These are phyloP conservation scores for Voacanga thouarsii DNA, from an alignment of 257 asterid genomes.

Conservation along the genomic window DNA sequence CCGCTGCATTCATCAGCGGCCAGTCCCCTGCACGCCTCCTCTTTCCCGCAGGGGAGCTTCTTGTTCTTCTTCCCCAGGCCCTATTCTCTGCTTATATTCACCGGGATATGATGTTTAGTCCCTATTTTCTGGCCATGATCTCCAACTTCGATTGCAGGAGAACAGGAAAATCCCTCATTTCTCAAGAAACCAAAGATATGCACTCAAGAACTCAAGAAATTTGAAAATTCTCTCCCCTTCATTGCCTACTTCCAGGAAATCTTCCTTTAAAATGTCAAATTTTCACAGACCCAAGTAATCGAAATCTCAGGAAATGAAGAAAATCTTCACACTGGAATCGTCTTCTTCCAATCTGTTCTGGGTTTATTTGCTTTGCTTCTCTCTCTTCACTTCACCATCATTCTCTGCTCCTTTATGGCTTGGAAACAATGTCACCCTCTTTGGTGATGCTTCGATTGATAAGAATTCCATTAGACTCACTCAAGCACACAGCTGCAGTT, in stretches of 20 bases:
- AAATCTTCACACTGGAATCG: slow-evolving; percentile 17
- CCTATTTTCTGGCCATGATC: background rate
- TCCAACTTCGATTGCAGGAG: background rate
- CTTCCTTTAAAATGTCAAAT: background rate
- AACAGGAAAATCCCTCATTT: background rate
- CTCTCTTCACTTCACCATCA: slow-evolving; percentile 27
- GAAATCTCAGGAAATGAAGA: background rate
- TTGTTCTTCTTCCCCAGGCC: too few species aligned
- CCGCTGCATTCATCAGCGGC: slow-evolving; percentile 4
- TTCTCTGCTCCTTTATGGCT: slow-evolving; percentile 27
- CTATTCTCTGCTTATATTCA: background rate
- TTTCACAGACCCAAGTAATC: background rate
- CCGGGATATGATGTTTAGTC: background rate
- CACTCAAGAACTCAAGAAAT: background rate
- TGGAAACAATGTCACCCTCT: slow-evolving; percentile 41
- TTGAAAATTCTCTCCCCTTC: background rate
- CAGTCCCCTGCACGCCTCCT: background rate
- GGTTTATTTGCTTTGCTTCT: slow-evolving; percentile 18
- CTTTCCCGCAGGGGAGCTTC: background rate
- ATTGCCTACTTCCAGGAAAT: slow-evolving; percentile 6
- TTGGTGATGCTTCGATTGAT: slow-evolving; percentile 50
- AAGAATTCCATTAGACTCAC: slow-evolving; percentile 48
- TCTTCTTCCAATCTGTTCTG: slow-evolving; percentile 22
- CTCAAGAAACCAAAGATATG: background rate
- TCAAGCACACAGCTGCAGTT: slow-evolving; percentile 31